phyloP scores from a whole-genome alignment of 768 basidiomycete genomes.

The Xerocomellus chrysenteron region DNA sequence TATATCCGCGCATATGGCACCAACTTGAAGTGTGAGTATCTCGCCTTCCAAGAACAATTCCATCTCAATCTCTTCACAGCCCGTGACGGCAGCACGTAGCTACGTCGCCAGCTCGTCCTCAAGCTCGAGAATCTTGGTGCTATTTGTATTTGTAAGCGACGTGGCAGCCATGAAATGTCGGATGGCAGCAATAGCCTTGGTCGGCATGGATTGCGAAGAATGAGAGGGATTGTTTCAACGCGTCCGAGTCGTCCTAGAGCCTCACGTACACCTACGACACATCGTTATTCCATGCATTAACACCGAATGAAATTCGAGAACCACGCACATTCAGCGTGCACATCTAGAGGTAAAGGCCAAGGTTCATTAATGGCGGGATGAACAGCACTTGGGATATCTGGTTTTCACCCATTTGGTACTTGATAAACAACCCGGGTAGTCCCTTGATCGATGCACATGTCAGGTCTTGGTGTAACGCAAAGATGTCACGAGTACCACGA shows the following conservation, averaged over 20 bases:
- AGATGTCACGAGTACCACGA: slow-evolving; percentile 75
- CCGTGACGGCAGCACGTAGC: slow-evolving; percentile 75
- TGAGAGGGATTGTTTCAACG: slow-evolving; percentile 91
- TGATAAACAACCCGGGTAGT: slow-evolving; percentile 45
- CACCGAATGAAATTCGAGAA: background rate
- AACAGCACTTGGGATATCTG: slow-evolving; percentile 79
- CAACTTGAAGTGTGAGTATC: slow-evolving; percentile 52
- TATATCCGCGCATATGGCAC: slow-evolving; percentile 69
- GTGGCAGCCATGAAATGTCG: slow-evolving; percentile 69
- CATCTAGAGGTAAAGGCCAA: slow-evolving; percentile 93
- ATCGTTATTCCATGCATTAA: background rate
- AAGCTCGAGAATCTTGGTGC: slow-evolving; percentile 82
- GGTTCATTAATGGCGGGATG: slow-evolving; percentile 82
- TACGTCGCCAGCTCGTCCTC: slow-evolving; percentile 82
- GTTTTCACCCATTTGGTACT: slow-evolving; percentile 48
- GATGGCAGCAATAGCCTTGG: slow-evolving; percentile 65
- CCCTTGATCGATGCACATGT: slow-evolving; percentile 85
- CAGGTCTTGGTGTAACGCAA: slow-evolving; percentile 65
- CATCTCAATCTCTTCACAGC: slow-evolving; percentile 81
- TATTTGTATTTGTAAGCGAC: slow-evolving; percentile 80
- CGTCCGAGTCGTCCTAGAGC: slow-evolving; percentile 78
- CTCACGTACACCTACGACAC: slow-evolving; percentile 68
- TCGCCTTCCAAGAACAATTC: slow-evolving; percentile 85
- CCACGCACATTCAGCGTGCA: slow-evolving; percentile 71
- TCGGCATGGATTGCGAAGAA: slow-evolving; percentile 52